Evolutionary conservation across 2,329 filamentous ascomycete species (phyloP).

Genomic region (Magnaporthiopsis incrustans): DNA sequence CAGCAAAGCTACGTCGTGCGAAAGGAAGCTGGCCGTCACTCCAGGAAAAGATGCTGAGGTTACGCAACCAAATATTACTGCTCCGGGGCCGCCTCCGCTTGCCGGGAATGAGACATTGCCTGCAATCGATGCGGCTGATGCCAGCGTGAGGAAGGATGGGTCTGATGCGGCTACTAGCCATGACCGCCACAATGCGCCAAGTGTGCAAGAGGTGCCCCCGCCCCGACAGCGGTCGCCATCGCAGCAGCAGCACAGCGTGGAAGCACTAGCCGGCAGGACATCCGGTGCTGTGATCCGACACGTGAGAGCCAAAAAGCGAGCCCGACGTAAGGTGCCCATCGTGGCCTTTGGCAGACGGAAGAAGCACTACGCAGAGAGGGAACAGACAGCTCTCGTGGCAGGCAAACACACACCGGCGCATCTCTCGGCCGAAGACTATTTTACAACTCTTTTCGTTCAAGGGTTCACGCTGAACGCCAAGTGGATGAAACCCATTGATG

Average conservation of each 20-base stretch:
- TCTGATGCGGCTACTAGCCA: background rate
- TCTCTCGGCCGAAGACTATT: slow-evolving; percentile 53
- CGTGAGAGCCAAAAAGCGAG: slow-evolving; percentile 9
- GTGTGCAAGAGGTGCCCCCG: background rate
- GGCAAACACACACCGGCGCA: slow-evolving; percentile 40
- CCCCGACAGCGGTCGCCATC: background rate
- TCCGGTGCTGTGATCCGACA: background rate
- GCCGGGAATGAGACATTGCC: background rate
- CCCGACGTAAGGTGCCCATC: slow-evolving; percentile 9
- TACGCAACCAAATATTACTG: background rate
- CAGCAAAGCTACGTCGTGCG: background rate
- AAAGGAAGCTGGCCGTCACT: background rate
- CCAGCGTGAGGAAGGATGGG: background rate
- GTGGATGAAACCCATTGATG: slow-evolving; percentile 57
- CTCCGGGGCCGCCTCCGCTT: no score
- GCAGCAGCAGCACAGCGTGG: slow-evolving; percentile 6
- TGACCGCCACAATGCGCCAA: background rate
- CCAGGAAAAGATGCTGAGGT: background rate
- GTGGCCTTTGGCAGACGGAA: slow-evolving; percentile 30
- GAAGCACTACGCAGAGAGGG: slow-evolving; percentile 28
- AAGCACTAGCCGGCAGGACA: background rate
- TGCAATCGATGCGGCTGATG: no score
- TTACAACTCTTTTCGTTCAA: slow-evolving; percentile 53
- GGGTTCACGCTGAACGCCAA: slow-evolving; percentile 46
- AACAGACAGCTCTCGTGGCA: slow-evolving; percentile 1